Evolutionary conservation across 192 early-diverging fungal species (phyloP), one percentile per base, ranked within the genome.

Genomic region (Powellomyces hirtus): DNA sequence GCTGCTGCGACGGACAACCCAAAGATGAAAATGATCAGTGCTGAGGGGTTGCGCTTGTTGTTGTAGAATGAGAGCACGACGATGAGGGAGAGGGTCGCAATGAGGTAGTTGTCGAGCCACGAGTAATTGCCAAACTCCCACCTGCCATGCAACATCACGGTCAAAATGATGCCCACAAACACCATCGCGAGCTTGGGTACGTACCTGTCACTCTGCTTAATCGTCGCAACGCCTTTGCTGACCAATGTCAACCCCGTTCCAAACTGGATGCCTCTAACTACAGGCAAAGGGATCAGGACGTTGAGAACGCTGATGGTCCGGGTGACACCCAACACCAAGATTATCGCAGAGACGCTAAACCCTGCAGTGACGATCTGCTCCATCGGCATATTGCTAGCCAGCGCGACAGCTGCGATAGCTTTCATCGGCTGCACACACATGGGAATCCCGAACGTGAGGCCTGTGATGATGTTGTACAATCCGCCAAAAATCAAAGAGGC

Each of bases 381-480:
- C n/a, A 83, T 73, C 24, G 88, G 79, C 77, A 92, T 84, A 38
- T 87, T 80, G 68, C 81, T 87, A 10, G 88, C 75, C 51, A 92
- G 73, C 0, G 91, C 94, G 52, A 94, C 87, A 6, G 92, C 89
- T 10, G 92, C 86, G 71, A 93, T 90, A 1, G 89, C 84, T 78
- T 93, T 95, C 94, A 94, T 95, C 40, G 93, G 93, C 73, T 95
- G 93, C 27, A 95, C 93, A 71, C 91, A 91, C 79, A 95, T 91
- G 3, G 64, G 64, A 38, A 58, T 66, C 30, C 64, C 52, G 37
- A 24, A 66, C 14, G 40, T 5, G n/a, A 38, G 18, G 20, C 92
- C 94, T 0, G 89, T 87, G 42, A 89, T 29, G 46, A 96, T 93
- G 61, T 94, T 94, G 89, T 88, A 96, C 27, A 93, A 69, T 20